Base-by-base conservation (phyloP, 2,329 filamentous ascomycete genomes). In the Plectosphaerella plurivora region DNA sequence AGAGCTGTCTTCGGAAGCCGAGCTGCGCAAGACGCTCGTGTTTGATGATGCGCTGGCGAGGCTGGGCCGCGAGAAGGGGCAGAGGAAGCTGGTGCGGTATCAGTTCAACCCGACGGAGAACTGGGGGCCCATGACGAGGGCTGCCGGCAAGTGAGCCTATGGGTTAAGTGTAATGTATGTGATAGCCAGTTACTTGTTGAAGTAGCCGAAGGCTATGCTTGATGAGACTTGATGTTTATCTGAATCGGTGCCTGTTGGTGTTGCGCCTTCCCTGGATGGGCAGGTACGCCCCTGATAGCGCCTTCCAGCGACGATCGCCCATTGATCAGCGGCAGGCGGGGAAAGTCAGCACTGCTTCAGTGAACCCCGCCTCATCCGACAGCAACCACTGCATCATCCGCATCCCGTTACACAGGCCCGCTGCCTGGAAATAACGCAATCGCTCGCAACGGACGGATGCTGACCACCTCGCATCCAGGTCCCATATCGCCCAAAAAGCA, bases 101-200 rank as follows among this genome's bases (percentile, higher is more conserved):
- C 94, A 96, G 73, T 73, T 86, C 55, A 97, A 97, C 65, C 94
- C 94, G 45, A 78, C 87, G 54, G 86, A 91, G 63, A 94, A 97
- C 67, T 99, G 94, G 94, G 94, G 94, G 0, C 94, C 94, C 1
- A 84, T 96, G 83, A 75, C 72, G 50, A 74, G 75, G 58, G 81
- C 81, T 24, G 76, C 68, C 58, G 74, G 73, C n/a, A 68, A 69
- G 76, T 93, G 68, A 91, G 28, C 28, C 28, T 12, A 4, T 22
- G 22, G 75, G 83, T 81, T 54, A 82, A 33, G 3, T 12, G 11
- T 33, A 9, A 12, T 33, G 8, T 12, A 33, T 9, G 4, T 33
- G 28, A 33, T 33, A 33, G 28, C 28, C 28, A 22, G 4, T 8
- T 33, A 12, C 28, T 33, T 33, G 4, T 33, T 12, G 28, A 33